A percentile compares a stretch with the other conserved stretches of the same genome.
Evolutionary conservation across 805 yeast genomes (phyloP).

Genomic region (Cyberlindnera amylophila): DNA sequence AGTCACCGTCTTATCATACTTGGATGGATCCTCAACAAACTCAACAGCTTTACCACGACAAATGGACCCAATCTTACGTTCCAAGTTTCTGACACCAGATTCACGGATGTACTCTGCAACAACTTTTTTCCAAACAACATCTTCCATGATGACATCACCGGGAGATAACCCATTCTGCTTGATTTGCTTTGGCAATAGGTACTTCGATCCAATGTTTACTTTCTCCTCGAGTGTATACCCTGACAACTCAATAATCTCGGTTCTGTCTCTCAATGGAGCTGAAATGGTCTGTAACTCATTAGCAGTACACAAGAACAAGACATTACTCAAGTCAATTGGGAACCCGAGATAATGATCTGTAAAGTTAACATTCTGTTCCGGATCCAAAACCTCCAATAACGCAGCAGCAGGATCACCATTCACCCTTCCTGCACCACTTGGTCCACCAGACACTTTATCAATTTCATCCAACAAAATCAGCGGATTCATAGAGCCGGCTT

Average conservation of each 20-base stretch:
- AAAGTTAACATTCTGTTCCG: constrained; percentile 78
- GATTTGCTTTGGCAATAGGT: constrained; percentile 72
- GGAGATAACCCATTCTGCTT: constrained; percentile 57
- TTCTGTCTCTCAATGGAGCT: constrained; percentile 75
- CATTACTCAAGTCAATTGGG: constrained; percentile 80
- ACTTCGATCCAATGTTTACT: constrained; percentile 61
- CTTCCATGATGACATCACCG: constrained; percentile 42
- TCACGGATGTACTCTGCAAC: constrained; percentile 75
- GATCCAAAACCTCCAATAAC: constrained; percentile 80
- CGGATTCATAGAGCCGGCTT: constrained; percentile 76
- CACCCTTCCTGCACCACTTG: constrained; percentile 37
- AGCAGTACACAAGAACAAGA: constrained; percentile 81
- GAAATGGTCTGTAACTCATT: constrained; percentile 70
- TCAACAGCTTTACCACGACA: constrained; percentile 84
- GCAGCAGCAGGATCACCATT: constrained; percentile 93
- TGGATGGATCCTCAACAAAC: constrained; percentile 29
- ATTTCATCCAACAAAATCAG: constrained; percentile 81
- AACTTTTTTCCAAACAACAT: constrained; percentile 54
- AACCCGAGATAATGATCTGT: constrained; percentile 82
- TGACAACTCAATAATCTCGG: constrained; percentile 73
- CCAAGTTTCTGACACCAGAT: constrained; percentile 81
- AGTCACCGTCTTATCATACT: constrained; percentile 32
- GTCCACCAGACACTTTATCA: constrained; percentile 68
- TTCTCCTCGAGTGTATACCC: constrained; percentile 83
- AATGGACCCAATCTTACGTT: constrained; percentile 67